Evolutionary conservation across 1,284 basidiomycete genomes (phyloP).

Genomic region (Erythrobasidium hasegawianum): DNA sequence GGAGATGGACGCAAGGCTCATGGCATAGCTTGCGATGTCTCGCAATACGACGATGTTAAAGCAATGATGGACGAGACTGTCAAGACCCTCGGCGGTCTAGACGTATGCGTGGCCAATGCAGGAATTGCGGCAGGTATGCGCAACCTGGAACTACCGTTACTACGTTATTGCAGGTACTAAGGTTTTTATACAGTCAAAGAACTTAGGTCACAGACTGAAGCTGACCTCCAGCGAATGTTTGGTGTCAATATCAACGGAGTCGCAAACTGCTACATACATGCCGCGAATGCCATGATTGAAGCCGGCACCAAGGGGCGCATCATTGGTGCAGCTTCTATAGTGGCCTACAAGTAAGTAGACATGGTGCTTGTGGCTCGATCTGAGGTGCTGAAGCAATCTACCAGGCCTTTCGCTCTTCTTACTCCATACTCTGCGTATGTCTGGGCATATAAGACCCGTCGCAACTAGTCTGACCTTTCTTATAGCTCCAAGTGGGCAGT

Average conservation of each 20-base stretch:
- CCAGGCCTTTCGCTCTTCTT: slow-evolving; percentile 20
- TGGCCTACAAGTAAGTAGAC: slow-evolving; percentile 26
- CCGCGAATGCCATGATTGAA: slow-evolving; percentile 35
- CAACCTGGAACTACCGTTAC: too few relatives aligned
- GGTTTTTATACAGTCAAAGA: slow-evolving; percentile 29
- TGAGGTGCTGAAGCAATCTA: too few relatives aligned
- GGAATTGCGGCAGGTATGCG: too few relatives aligned
- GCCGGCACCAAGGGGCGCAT: slow-evolving; percentile 17
- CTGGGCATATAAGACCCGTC: too few relatives aligned
- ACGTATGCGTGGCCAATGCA: slow-evolving; percentile 33
- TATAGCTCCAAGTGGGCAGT: slow-evolving; percentile 31
- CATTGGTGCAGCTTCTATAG: slow-evolving; percentile 28
- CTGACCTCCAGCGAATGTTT: slow-evolving; percentile 33
- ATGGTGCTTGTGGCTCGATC: too few relatives aligned
- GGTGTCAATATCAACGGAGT: slow-evolving; percentile 35
- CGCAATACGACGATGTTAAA: slow-evolving; percentile 28
- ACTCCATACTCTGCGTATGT: slow-evolving; percentile 29
- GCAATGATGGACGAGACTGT: slow-evolving; percentile 32
- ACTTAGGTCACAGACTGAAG: slow-evolving; percentile 7
- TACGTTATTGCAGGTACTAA: too few relatives aligned
- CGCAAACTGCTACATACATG: slow-evolving; percentile 30
- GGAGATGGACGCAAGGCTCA: slow-evolving; percentile 26
- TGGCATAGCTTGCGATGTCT: slow-evolving; percentile 29
- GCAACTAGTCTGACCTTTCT: too few relatives aligned
- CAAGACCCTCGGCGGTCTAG: slow-evolving; percentile 21